A percentile compares a stretch with the other conserved stretches of the same genome.
phyloP scores from a whole-genome alignment of 805 yeast species.

The Torulaspora quercuum region DNA sequence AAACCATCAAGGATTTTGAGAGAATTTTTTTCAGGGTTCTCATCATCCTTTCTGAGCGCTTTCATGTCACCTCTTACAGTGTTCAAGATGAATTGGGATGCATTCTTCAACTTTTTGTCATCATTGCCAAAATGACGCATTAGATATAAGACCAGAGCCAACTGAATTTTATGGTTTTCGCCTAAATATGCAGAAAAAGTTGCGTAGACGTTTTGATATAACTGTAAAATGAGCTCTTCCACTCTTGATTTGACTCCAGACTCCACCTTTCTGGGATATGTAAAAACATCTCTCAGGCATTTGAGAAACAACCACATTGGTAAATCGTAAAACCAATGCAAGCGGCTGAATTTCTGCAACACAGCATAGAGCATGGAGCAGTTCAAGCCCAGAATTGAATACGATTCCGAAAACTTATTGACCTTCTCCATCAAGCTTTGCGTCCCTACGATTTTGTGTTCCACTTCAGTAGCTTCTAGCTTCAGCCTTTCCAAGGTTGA shows the following conservation, averaged over 20 bases:
- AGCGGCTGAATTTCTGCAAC: slow-evolving; percentile 40
- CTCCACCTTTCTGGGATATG: slow-evolving; percentile 2
- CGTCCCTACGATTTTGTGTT: slow-evolving; percentile 52
- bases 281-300: slow-evolving; percentile 37
- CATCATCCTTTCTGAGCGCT: not conserved
- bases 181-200: slow-evolving; percentile 46
- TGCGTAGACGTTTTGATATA: slow-evolving; percentile 49
- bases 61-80: not conserved
- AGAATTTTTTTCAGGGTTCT: not conserved
- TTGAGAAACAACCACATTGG: slow-evolving; percentile 45
- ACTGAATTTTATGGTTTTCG: slow-evolving; percentile 43
- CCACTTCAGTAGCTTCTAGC: slow-evolving; percentile 53
- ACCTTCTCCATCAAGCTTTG: slow-evolving; percentile 52
- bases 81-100: not conserved
- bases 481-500: slow-evolving; percentile 63
- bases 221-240: slow-evolving; percentile 32
- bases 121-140: slow-evolving; percentile 15
- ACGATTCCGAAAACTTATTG: slow-evolving; percentile 46
- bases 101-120: slow-evolving; percentile 14
- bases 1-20: slow-evolving; percentile 4
- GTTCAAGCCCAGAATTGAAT: slow-evolving; percentile 52
- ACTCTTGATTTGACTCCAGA: slow-evolving; percentile 24
- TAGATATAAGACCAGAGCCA: slow-evolving; percentile 42
- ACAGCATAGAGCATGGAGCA: slow-evolving; percentile 50
- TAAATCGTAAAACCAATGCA: slow-evolving; percentile 59